Base-by-base conservation (phyloP, 768 basidiomycete genomes). In the Pleurotus cornucopiae region DNA sequence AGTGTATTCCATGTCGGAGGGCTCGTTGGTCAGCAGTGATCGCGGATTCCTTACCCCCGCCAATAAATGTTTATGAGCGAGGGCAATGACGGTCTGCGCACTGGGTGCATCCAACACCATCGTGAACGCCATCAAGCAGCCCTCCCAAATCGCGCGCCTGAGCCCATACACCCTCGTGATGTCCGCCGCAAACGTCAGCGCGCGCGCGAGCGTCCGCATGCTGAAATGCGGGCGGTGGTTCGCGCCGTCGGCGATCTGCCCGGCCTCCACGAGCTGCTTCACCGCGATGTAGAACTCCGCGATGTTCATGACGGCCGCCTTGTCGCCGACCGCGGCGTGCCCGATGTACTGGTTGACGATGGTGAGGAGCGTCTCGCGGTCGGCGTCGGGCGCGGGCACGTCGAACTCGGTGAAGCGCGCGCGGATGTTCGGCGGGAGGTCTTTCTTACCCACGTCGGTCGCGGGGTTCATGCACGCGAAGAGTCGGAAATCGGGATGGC, bases 381-480 rank as follows among this genome's bases (percentile, higher is more conserved):
- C 94, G 30, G 89, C 79, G 64, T 99, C 97, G 3, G 96, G 95
- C 2, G 95, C 82, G n/a, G 89, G 85, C 0, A 98, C 95, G 66
- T 94, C 94, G 54, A 98, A 84, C 68, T 98, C 97, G 1, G 94
- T 97, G 73, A 99, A 98, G 26, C 90, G 85, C 7, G 88, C 83
- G 37, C 95, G 86, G 48, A 98, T 90, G 63, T 88, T 88, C 4
- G 91, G 87, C 14, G 94, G 92, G 0, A 99, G 85, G 64, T 98
- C 96, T 64, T 94, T 97, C 76, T 98, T 99, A 34, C 97, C 97
- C 12, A 98, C 90, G 63, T 99, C 97, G 3, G 95, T 99, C 0
- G 97, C 97, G 4, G 97, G 97, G 66, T 99, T 99, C 97, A 99
- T 99, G 68, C 97, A 99, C 3, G 94, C 94, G 64, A 98, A 98